Base-by-base conservation (phyloP, 1,284 basidiomycete genomes). In the Ganoderma leucocontextum region DNA sequence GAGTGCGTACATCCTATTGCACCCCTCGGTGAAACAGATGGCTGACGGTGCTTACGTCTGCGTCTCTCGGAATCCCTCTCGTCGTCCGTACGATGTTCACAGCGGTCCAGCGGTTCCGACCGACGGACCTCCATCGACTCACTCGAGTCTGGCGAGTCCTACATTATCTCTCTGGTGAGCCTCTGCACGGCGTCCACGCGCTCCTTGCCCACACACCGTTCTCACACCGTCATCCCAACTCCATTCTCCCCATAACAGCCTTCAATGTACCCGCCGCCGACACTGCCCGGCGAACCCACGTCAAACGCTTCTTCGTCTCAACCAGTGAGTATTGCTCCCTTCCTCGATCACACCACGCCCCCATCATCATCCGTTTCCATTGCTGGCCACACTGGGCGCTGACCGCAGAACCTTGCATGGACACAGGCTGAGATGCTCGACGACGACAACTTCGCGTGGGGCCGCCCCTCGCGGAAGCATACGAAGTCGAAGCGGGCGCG, bases 381-480 rank as follows among this genome's bases (percentile, higher is more conserved):
- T 22, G 29, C 39, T 38, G 6, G 58, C 33, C 13, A 39, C 41
- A 29, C 17, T 35, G 22, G 55, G 53, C 63, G 63, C 63, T 68
- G 64, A 65, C 58, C 25, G 62, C 44, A 19, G 59, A 58, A 38
- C 49, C 35, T 55, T 60, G 58, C 22, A 7, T 41, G 13, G 22
- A 12, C 22, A 55, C 62, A 75, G 72, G 75, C 75, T 1, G 74
- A 76, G 67, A 73, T 75, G 75, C 62, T 76, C 58, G 75, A 76
- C 42, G 73, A 76, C 58, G 75, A 76, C 42, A 75, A 76, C 65
- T 60, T 70, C 41, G 67, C 74, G 2, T 76, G 75, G 75, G 75
- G 74, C 19, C 69, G 70, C 9, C 72, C 75, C 15, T 52, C 64
- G n/a, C 58, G 58, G 13, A 8, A 22, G 8, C 38, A 29, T 6